A percentile compares a stretch with the other conserved stretches of the same genome.
Conservation (phyloP, 495 filamentous ascomycete species). For the Tirmania nivea region DNA sequence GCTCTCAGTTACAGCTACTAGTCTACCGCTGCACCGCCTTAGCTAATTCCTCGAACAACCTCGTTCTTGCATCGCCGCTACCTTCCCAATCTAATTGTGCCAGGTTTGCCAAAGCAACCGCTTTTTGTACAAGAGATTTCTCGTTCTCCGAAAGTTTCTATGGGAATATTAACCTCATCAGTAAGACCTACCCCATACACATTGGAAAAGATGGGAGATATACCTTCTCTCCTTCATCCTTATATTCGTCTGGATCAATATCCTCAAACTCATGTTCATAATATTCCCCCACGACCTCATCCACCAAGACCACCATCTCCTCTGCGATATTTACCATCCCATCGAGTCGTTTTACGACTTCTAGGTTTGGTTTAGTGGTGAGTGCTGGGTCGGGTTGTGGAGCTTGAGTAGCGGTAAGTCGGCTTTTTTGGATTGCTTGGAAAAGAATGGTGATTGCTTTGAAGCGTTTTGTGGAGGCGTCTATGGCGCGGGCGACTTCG, state of each 20-base stretch:
- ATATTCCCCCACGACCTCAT: not conserved
- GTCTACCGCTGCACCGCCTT: not conserved
- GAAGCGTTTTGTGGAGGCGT: not conserved
- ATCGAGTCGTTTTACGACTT: not conserved
- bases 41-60: not conserved
- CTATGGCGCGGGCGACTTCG: not conserved
- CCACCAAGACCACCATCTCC: not conserved
- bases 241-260: not conserved
- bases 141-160: not conserved
- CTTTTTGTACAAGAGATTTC: not conserved
- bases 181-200: too few relatives aligned
- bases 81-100: not conserved
- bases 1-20: too few relatives aligned
- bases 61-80: not conserved
- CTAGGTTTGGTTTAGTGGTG: not conserved
- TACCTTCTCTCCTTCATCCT: not conserved
- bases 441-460: not conserved
- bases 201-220: too few relatives aligned
- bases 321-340: not conserved
- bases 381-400: not conserved
- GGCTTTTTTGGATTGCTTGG: not conserved
- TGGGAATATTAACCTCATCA: too few relatives aligned
- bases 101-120: not conserved
- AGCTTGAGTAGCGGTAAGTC: not conserved
- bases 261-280: not conserved